Conservation (phyloP, 2,329 filamentous ascomycete species). For the Hymenoscyphus fructigenus region DNA sequence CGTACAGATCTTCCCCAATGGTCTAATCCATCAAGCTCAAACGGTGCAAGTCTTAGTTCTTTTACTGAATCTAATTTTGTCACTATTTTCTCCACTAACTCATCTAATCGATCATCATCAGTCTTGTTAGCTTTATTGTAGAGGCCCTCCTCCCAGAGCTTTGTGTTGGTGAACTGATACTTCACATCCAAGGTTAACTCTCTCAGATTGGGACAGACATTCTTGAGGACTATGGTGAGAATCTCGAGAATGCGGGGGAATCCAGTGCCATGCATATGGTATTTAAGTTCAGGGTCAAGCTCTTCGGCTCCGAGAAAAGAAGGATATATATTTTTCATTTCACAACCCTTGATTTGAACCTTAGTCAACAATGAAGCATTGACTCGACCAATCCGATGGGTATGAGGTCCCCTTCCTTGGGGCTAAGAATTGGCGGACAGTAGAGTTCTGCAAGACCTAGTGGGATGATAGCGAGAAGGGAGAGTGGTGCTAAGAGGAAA, state of each 20-base stretch:
- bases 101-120: not conserved
- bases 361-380: no score
- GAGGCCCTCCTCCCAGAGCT: not conserved
- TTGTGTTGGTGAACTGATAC: no score
- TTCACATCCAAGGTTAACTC: not conserved
- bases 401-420: not conserved
- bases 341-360: no score
- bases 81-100: not conserved
- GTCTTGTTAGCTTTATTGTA: not conserved
- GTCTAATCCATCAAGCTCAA: not conserved
- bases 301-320: not conserved
- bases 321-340: no score
- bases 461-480: no score
- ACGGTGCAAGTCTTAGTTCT: not conserved
- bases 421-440: no score
- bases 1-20: not conserved
- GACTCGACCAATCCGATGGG: no score
- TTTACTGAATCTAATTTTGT: not conserved
- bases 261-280: not conserved
- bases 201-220: not conserved
- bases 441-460: not conserved
- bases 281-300: not conserved
- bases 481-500: no score
- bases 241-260: not conserved
- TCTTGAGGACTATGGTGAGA: not conserved